Conservation (phyloP, 129 eudicot species). For the Flaveria ramosissima region DNA sequence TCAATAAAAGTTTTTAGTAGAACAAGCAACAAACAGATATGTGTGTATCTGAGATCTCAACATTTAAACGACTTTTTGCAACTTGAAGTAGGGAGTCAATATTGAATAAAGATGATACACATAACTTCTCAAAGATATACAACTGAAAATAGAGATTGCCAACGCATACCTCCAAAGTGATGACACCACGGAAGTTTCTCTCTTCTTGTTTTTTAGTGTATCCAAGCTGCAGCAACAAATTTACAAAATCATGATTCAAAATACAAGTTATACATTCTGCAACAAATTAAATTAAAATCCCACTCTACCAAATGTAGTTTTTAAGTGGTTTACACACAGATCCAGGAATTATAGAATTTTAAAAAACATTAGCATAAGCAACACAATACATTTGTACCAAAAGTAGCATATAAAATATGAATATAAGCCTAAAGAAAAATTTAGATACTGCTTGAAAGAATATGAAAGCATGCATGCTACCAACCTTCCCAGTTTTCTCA, state of each 20-base stretch:
- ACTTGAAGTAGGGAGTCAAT: neutral
- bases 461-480: constrained; percentile 28
- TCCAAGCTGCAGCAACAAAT: constrained; percentile 74
- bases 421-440: neutral
- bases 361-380: constrained; percentile 1
- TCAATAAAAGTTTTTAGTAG: neutral
- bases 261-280: neutral
- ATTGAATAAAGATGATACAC: neutral
- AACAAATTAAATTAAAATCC: neutral
- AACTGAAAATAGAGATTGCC: constrained; percentile 11
- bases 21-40: neutral
- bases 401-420: neutral
- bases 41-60: constrained; percentile 19
- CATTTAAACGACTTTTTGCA: constrained; percentile 5
- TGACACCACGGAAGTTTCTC: constrained; percentile 91
- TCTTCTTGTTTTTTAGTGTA: constrained; percentile 98
- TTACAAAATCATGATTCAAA: constrained; percentile 16
- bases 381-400: constrained; percentile 5
- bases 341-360: constrained; percentile 12
- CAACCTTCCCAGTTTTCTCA: constrained; percentile 96
- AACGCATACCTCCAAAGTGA: constrained; percentile 81
- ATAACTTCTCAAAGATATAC: constrained; percentile 1
- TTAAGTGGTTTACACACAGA: constrained; percentile 9
- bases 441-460: constrained; percentile 2
- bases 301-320: neutral